Evolutionary conservation across 306 rosid genomes (phyloP), one percentile per base, ranked within the genome.

Genomic region (Astragalus glycyphyllos): DNA sequence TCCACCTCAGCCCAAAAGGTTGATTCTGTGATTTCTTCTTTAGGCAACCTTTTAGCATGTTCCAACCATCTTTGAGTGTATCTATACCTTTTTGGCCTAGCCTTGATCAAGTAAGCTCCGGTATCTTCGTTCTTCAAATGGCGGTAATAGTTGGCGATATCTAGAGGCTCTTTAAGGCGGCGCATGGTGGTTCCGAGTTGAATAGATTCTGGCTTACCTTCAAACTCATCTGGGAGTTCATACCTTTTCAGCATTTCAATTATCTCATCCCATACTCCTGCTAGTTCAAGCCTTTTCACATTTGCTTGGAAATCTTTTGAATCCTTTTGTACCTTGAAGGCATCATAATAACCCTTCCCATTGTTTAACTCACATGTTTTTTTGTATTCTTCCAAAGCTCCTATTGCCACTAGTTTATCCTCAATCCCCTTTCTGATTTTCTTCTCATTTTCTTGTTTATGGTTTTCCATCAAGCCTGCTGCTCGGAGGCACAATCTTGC

Each of bases 171-270:
- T 14, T 86, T 82, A 4, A 90, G 81, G 41, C 68, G 79, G 6
- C 97, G 92, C 20, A 40, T 89, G 35, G 23, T 1, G 0, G 95
- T 94, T 54, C 89, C 96, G 0, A 65, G 80, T 0, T 20, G 3
- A 6, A 87, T 45, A 97, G 97, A 94, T 1, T 77, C 58, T 7
- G 0, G 0, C 0, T 50, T 48, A 8, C 89, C 95, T 84, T 94
- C 98, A 0, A 90, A 87, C 15, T 82, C 86, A 47, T 94, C 96
- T 0, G 97, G 97, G 8, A 94, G 92, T n/a, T 87, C 84, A 7
- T 84, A 82, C 20, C 80, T 77, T 35, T 68, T 88, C 0, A 94
- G 68, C 96, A 83, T 85, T 51, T 89, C 97, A 4, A 84, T 41
- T 50, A 89, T 55, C 79, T 87, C 97, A 56, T 90, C 96, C 94